These are phyloP conservation scores for Moesziomyces antarcticus DNA, from an alignment of 1,284 basidiomycete species.

Conservation along the genomic window DNA sequence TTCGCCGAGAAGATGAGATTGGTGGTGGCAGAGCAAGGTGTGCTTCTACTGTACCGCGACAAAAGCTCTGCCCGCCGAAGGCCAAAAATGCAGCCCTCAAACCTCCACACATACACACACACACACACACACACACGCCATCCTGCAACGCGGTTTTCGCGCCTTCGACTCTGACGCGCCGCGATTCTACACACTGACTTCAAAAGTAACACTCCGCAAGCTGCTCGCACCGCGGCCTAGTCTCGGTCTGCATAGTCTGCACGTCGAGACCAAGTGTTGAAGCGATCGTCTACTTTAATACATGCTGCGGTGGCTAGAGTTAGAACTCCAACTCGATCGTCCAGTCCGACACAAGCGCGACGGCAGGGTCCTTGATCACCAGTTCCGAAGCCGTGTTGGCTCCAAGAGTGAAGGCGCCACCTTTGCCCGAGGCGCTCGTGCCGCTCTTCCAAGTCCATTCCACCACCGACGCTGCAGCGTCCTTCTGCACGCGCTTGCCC, in stretches of 20 bases:
- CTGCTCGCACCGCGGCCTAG: too few relatives aligned
- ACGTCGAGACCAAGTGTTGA: too few relatives aligned
- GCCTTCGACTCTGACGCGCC: too few relatives aligned
- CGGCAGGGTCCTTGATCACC: conserved; percentile 60
- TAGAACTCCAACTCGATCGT: conserved; percentile 46
- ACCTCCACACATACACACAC: background rate
- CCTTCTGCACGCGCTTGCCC: conserved; percentile 23
- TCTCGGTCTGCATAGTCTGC: too few relatives aligned
- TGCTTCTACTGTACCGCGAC: too few relatives aligned
- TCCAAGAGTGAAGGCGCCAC: conserved; percentile 15
- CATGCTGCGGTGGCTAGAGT: background rate
- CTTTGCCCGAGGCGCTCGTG: conserved; percentile 27
- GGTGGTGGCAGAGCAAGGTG: conserved; percentile 2
- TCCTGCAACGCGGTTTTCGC: background rate
- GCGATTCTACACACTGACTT: too few relatives aligned
- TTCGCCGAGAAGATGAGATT: background rate
- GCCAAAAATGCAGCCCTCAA: too few relatives aligned
- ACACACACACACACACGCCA: background rate
- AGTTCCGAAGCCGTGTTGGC: conserved; percentile 49
- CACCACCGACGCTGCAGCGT: conserved; percentile 8
- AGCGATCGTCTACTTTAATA: background rate
- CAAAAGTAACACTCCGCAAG: too few relatives aligned
- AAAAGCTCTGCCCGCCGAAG: too few relatives aligned
- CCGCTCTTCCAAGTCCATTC: conserved; percentile 52
- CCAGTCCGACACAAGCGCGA: conserved; percentile 56